Percentiles rank a stretch among this genome's conserved stretches.
These are phyloP conservation scores for Selaginella tamariscina DNA, from an alignment of 75 land plant genomes.

Conservation along the genomic window DNA sequence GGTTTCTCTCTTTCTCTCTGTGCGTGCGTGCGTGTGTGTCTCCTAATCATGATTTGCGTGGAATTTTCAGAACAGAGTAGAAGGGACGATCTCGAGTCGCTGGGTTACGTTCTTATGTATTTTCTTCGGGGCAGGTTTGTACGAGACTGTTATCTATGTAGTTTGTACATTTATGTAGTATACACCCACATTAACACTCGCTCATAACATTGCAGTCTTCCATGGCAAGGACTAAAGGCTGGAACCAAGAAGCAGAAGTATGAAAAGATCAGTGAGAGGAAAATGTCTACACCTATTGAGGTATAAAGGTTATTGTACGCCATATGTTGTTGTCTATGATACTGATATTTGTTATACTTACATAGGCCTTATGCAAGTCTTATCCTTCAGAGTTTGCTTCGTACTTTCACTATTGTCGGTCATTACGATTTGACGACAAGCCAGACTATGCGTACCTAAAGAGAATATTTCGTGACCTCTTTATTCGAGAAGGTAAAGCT, in stretches of 20 bases:
- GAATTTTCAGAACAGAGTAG: slow-evolving; percentile 75
- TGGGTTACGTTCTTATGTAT: slow-evolving; percentile 97
- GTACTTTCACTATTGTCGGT: slow-evolving; percentile 22
- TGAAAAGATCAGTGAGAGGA: slow-evolving; percentile 94
- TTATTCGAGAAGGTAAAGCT: slow-evolving; percentile 2
- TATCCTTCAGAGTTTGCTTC: slow-evolving; percentile 85
- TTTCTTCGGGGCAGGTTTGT: slow-evolving; percentile 85
- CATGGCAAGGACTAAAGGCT: slow-evolving; percentile 97
- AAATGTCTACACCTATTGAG: slow-evolving; percentile 86
- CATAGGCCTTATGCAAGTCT: slow-evolving; percentile 60
- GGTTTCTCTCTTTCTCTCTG: slow-evolving; percentile 30
- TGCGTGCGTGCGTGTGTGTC: not conserved
- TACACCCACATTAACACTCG: not conserved
- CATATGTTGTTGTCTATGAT: not conserved
- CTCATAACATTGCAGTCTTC: slow-evolving; percentile 41
- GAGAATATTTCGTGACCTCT: slow-evolving; percentile 8
- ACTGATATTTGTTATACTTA: not conserved
- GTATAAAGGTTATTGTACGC: slow-evolving; percentile 19
- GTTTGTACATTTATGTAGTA: too few species aligned
- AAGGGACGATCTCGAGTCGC: slow-evolving; percentile 93
- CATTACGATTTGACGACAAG: slow-evolving; percentile 8
- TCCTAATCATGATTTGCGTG: not conserved
- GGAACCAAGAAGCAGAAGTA: slow-evolving; percentile 94
- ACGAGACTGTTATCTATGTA: not conserved
- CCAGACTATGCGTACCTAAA: slow-evolving; percentile 16